phyloP scores from a whole-genome alignment of 1,284 basidiomycete species.

The Takashimella koratensis region DNA sequence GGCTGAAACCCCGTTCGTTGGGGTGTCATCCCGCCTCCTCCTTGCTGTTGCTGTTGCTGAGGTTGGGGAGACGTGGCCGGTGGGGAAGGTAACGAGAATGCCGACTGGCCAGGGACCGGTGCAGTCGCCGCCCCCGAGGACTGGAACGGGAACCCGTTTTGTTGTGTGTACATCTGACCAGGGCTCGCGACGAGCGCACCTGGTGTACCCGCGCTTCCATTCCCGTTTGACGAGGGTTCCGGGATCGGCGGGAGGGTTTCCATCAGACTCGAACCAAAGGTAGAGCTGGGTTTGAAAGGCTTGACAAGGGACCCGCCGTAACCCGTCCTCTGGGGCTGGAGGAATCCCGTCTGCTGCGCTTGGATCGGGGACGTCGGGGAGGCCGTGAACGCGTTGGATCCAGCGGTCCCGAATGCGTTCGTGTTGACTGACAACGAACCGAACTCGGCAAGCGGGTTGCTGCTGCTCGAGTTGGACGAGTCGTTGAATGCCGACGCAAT shows the following conservation, averaged over 20 bases:
- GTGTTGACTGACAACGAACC: conserved; percentile 12
- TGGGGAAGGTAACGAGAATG: not conserved
- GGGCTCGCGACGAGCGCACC: conserved; percentile 1
- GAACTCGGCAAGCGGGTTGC: conserved; percentile 25
- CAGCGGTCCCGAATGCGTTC: not conserved
- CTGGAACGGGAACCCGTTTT: conserved; percentile 21
- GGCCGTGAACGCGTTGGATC: conserved; percentile 7
- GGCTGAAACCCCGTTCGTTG: conserved; percentile 65
- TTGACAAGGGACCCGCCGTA: conserved; percentile 66
- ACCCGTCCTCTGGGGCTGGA: conserved; percentile 76
- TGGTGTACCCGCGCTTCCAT: not conserved
- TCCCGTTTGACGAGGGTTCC: conserved; percentile 14
- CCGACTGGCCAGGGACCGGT: conserved; percentile 2
- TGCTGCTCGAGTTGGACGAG: too few relatives aligned
- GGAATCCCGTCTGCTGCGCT: conserved; percentile 23
- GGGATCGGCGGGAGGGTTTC: conserved; percentile 65
- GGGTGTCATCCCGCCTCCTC: conserved; percentile 7
- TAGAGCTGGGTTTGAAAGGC: conserved; percentile 85
- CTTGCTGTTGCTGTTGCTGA: not conserved
- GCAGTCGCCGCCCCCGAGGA: not conserved
- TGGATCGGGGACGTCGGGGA: conserved; percentile 13
- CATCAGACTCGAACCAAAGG: conserved; percentile 76
- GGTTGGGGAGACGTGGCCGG: not conserved
- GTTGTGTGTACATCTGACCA: conserved; percentile 10
- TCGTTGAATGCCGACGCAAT: conserved; percentile 41